A percentile compares a stretch with the other conserved stretches of the same genome.
Conservation (phyloP, 495 filamentous ascomycete genomes). For the Evansstolkia leycettana region DNA sequence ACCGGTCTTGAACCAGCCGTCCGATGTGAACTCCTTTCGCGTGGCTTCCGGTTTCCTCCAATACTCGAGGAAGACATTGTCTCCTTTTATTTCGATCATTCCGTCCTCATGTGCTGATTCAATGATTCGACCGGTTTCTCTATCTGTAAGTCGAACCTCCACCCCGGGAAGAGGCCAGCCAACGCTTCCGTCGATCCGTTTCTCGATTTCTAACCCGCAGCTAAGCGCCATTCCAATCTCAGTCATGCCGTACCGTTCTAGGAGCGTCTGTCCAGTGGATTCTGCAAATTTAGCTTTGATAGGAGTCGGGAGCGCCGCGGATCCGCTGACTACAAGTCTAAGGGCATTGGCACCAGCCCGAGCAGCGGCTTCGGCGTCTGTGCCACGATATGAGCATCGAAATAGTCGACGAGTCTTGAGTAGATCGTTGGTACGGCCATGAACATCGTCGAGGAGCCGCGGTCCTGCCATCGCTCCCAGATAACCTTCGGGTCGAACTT, state of each 20-base stretch:
- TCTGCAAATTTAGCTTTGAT: conserved; percentile 31
- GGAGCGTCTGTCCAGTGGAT: conserved; percentile 26
- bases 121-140: conserved; percentile 23
- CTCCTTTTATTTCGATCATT: conserved; percentile 34
- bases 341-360: conserved; percentile 21
- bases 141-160: conserved; percentile 27
- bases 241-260: conserved; percentile 37
- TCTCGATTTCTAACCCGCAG: conserved; percentile 23
- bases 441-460: conserved; percentile 29
- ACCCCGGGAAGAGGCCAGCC: conserved; percentile 35
- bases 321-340: conserved; percentile 29
- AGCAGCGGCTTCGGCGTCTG: conserved; percentile 20
- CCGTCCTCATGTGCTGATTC: conserved; percentile 25
- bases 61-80: conserved; percentile 33
- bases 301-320: conserved; percentile 30
- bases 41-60: conserved; percentile 32
- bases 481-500: conserved; percentile 33
- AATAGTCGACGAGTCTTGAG: conserved; percentile 32
- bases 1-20: conserved; percentile 39
- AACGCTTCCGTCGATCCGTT: conserved; percentile 31
- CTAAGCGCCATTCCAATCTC: conserved; percentile 37
- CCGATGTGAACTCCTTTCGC: conserved; percentile 26
- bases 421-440: conserved; percentile 37
- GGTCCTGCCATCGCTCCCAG: conserved; percentile 29
- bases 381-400: conserved; percentile 29